These are phyloP conservation scores for Styphnolobium japonicum DNA, from an alignment of 306 rosid species.

Conservation along the genomic window DNA sequence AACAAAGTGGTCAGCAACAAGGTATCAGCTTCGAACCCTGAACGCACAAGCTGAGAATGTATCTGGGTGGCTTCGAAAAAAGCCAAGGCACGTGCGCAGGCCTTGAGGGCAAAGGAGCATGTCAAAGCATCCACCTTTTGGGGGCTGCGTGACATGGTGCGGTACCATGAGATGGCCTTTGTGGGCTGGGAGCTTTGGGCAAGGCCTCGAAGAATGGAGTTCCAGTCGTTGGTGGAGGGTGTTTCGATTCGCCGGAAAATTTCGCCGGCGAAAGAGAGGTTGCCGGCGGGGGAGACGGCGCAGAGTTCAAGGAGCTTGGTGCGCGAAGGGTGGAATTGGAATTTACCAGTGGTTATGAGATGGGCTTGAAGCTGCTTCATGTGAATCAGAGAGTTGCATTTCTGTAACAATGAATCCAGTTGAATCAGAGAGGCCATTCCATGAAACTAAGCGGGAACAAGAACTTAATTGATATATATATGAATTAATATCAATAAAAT, in stretches of 20 bases:
- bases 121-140: constrained; percentile 67
- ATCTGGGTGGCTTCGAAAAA: constrained; percentile 54
- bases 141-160: constrained; percentile 42
- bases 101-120: constrained; percentile 80
- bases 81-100: constrained; percentile 82
- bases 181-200: constrained; percentile 71
- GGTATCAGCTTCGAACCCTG: constrained; percentile 56
- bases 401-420: constrained; percentile 45
- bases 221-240: constrained; percentile 81
- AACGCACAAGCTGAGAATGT: constrained; percentile 63
- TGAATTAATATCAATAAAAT: no score
- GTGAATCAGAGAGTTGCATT: constrained; percentile 52
- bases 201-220: constrained; percentile 76
- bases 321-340: constrained; percentile 57
- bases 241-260: constrained; percentile 48
- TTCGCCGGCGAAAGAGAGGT: constrained; percentile 52
- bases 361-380: constrained; percentile 75
- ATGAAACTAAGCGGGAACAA: neutral
- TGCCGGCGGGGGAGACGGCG: constrained; percentile 56
- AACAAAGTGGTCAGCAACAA: constrained; percentile 70
- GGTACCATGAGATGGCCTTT: constrained; percentile 59
- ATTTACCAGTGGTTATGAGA: constrained; percentile 57
- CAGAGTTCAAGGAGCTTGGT: constrained; percentile 71
- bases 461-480: no score
- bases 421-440: constrained; percentile 42